Evolutionary conservation across 1,139 yeast genomes (phyloP), one percentile per base, ranked within the genome.

Genomic region (Wickerhamomyces sp.): DNA sequence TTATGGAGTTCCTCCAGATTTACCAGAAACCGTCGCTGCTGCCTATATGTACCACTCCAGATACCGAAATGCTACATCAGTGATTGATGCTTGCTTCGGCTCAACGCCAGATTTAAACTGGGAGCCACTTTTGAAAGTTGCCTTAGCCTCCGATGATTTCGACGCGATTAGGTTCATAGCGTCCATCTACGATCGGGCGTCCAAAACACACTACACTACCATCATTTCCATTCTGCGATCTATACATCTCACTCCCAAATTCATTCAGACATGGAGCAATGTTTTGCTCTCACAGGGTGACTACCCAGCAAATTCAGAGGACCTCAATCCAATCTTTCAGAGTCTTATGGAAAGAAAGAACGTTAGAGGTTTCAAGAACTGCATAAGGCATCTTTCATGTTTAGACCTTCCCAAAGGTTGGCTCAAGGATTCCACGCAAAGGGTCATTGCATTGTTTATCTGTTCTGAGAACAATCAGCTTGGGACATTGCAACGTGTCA

Each of bases 31-130:
- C 11, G 16, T 46, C 14, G 27, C 39, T 6, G 31, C 41, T 6
- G 29, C 44, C 9, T 26, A 43, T 25, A 33, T 42, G 4, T 46
- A 46, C 25, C 49, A 46, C 18, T 39, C 33, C 23, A 40, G 32
- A 25, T 38, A 25, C 12, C 37, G 33, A 4, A 17, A 31, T 6
- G 49, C 49, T 1, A 16, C 20, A 3, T 17, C 13, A 7, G 24
- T 45, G 16, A 31, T 39, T 20, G 37, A 39, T 3, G 25, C 26
- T 6, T 27, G 41, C 10, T 16, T 15, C 12, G 8, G 14, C 11
- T n/a, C 9, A 5, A 23, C 21, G 3, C 26, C 28, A 6, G 13
- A 28, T 12, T 16, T 44, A 13, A 24, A 42, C n/a, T 46, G 49
- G 49, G 20, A 23, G 2, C 37, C 40, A 2, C 28, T 46, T 17